A percentile compares a stretch with the other conserved stretches of the same genome.
Conservation (phyloP, 2,329 filamentous ascomycete species). For the Aspergillus fijiensis region DNA sequence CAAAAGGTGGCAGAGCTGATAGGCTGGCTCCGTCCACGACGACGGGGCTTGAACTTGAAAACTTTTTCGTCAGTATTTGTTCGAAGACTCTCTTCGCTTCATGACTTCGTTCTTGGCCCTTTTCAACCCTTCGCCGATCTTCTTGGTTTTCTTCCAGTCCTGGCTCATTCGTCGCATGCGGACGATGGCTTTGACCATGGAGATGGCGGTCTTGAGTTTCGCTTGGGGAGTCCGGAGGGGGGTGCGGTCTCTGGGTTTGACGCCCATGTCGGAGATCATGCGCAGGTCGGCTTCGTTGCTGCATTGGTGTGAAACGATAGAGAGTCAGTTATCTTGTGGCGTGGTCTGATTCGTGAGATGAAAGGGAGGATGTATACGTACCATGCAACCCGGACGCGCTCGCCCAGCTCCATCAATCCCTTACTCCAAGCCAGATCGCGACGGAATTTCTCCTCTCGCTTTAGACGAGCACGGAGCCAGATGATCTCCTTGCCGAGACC, state of each 20-base stretch:
- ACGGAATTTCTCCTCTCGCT: conserved; percentile 77
- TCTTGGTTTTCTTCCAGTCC: conserved; percentile 46
- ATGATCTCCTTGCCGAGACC: conserved; percentile 87
- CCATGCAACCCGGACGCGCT: conserved; percentile 66
- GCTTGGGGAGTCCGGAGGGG: conserved; percentile 37
- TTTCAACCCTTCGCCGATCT: conserved; percentile 45
- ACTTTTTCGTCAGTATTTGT: conserved; percentile 17
- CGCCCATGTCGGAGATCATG: conserved; percentile 80
- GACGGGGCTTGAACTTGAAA: conserved; percentile 2
- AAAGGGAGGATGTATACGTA: conserved; percentile 53
- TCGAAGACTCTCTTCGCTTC: conserved; percentile 36
- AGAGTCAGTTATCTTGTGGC: conserved; percentile 24
- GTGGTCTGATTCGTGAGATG: too few species aligned
- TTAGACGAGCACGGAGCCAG: conserved; percentile 80
- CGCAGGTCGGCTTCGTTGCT: conserved; percentile 92
- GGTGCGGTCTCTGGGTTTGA: conserved; percentile 46
- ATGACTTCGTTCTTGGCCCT: conserved; percentile 44
- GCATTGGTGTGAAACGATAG: conserved; percentile 21
- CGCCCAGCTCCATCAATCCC: conserved; percentile 79
- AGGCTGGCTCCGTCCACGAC: not conserved
- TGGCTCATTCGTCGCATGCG: conserved; percentile 47
- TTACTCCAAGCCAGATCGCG: conserved; percentile 83
- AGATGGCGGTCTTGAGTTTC: conserved; percentile 45
- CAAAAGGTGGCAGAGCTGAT: not conserved
- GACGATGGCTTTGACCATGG: conserved; percentile 44